A percentile compares a stretch with the other conserved stretches of the same genome.
Evolutionary conservation across 1,284 basidiomycete species (phyloP).

Genomic region (Sphaerobolus stellatus): DNA sequence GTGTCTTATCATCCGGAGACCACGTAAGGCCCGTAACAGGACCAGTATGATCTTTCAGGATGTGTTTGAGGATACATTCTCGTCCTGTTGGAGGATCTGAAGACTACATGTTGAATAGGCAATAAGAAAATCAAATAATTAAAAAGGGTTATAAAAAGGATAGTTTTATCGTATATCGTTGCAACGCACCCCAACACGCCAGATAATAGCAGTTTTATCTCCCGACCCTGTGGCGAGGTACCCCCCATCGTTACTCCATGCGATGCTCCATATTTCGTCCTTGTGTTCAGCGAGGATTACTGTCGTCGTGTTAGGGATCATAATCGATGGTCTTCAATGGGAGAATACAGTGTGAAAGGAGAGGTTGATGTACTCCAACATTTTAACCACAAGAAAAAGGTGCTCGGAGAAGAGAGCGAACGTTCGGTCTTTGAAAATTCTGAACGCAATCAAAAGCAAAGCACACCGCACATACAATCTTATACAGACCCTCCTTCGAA

Average conservation of each 20-base stretch:
- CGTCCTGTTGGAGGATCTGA: conserved; percentile 50
- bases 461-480: no score
- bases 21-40: conserved; percentile 82
- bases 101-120: conserved; percentile 51
- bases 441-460: no score
- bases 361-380: no score
- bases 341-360: no score
- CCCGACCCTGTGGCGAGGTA: conserved; percentile 86
- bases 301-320: no score
- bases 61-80: conserved; percentile 59
- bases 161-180: background rate
- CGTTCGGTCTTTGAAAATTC: no score
- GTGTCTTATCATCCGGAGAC: conserved; percentile 82
- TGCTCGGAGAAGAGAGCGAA: no score
- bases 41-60: conserved; percentile 73
- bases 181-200: conserved; percentile 69
- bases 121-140: conserved; percentile 22
- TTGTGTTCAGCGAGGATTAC: conserved; percentile 84
- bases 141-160: background rate
- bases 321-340: no score
- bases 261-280: conserved; percentile 94
- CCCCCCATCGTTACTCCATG: conserved; percentile 89
- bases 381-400: no score
- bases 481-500: no score
- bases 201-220: conserved; percentile 87